These are phyloP conservation scores for Bryoglossum gracile DNA, from an alignment of 495 filamentous ascomycete genomes.

Conservation along the genomic window DNA sequence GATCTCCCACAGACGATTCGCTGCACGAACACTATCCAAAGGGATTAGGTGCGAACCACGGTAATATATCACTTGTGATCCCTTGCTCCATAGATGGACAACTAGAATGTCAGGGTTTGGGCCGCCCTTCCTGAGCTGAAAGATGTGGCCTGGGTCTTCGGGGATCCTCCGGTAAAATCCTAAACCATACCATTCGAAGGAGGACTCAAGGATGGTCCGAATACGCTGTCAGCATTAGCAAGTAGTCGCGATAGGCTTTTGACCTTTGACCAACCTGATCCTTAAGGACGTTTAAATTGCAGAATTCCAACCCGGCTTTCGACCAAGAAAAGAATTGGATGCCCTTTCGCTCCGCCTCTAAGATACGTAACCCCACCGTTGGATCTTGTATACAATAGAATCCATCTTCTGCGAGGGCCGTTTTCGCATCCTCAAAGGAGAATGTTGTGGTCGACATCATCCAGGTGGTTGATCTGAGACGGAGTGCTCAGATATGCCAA, in stretches of 20 bases:
- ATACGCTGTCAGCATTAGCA: neutral
- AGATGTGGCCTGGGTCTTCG: neutral
- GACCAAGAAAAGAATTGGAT: neutral
- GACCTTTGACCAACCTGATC: neutral
- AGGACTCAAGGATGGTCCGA: neutral
- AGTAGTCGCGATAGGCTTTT: neutral
- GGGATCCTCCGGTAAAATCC: neutral
- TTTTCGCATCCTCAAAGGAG: neutral
- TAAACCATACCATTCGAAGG: neutral
- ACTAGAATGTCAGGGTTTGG: neutral
- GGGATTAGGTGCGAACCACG: neutral
- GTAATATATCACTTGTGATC: conserved; percentile 4
- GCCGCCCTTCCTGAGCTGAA: conserved; percentile 1
- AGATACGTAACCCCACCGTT: neutral
- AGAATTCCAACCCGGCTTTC: neutral
- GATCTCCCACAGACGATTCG: neutral
- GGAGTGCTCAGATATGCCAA: too few relatives aligned
- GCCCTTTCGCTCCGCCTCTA: neutral
- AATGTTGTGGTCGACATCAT: neutral
- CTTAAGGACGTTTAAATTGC: neutral
- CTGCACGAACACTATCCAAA: conserved; percentile 1
- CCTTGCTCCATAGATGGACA: conserved; percentile 4
- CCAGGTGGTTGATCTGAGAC: too few relatives aligned
- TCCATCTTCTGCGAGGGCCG: neutral
- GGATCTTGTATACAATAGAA: neutral